Evolutionary conservation across 495 filamentous ascomycete genomes (phyloP), one percentile per base, ranked within the genome.

Genomic region (Podospora pseudoanserina): DNA sequence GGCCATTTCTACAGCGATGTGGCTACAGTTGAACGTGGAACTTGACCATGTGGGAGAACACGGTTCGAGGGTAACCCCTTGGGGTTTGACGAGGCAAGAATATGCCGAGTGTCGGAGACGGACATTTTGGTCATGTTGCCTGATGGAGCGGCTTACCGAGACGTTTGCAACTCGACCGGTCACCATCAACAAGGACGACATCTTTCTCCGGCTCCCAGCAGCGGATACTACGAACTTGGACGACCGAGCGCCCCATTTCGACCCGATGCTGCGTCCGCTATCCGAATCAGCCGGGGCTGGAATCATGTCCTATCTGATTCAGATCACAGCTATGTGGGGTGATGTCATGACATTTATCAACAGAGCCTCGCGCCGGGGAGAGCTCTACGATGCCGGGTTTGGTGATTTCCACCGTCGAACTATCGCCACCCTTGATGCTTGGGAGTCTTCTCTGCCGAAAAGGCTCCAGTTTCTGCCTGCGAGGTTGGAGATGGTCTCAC

Each of bases 71-170:
- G 2, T 13, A 49, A 11, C 81, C 61, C 85, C 86, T 30, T 90
- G 85, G 74, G 87, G 84, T 6, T 74, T 90, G 39, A 84, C 85
- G 65, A 83, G 83, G 60, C 74, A 80, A 64, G 86, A 83, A 16
- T 81, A 88, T 73, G 83, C 85, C 7, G 90, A 92, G 75, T 89
- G 88, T 73, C 83, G 87, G 56, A 82, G 88, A 44, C 79, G 89
- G 61, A 90, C 87, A 0, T 90, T 90, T 73, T 91, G 89, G 89
- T 84, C 86, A 16, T 81, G 83, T 34, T 91, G 86, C 68, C 66
- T 90, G 64, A 78, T 88, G 71, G 88, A 91, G 80, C 84, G 88
- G 32, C 80, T 88, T 30, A 87, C 83, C 39, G 86, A 84, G 32
- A 84, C 87, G 65, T 86, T 84, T 65, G 81, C 84, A 5, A 83